These are phyloP conservation scores for Verbena officinalis DNA, from an alignment of 257 asterid species.

Conservation along the genomic window DNA sequence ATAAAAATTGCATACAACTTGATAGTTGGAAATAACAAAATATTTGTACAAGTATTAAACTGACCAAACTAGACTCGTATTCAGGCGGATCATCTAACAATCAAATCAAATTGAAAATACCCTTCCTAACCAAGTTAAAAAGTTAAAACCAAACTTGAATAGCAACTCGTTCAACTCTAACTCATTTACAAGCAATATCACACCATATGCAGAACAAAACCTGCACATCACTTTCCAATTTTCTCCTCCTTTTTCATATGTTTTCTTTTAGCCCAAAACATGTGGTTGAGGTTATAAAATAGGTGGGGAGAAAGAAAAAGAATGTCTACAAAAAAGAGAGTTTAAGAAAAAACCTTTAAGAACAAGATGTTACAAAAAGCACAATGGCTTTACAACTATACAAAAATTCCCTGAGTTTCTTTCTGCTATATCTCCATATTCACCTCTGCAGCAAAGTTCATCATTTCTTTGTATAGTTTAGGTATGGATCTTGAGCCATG, in stretches of 20 bases:
- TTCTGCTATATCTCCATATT: constrained; percentile 18
- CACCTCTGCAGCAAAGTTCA: constrained; percentile 13
- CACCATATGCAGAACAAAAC: not conserved
- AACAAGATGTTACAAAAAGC: constrained; percentile 33
- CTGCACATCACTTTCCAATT: not conserved
- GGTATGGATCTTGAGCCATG: constrained; percentile 90
- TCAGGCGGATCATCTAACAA: no score
- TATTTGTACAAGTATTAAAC: no score
- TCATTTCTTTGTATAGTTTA: constrained; percentile 78
- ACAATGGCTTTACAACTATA: constrained; percentile 46
- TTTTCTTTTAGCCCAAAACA: constrained; percentile 29
- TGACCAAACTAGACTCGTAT: no score
- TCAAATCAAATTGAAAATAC: no score
- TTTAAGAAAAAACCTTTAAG: not conserved
- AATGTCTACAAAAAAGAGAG: constrained; percentile 7
- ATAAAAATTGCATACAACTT: no score
- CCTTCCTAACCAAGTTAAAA: no score
- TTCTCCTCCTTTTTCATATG: constrained; percentile 6
- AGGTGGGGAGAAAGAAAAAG: not conserved
- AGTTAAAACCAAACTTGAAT: not conserved
- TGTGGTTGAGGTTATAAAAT: constrained; percentile 22
- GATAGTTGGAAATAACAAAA: no score
- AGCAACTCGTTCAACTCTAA: not conserved
- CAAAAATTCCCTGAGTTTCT: constrained; percentile 44
- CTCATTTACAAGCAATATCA: not conserved